Percentiles rank a stretch among this genome's conserved stretches.
phyloP scores from a whole-genome alignment of 208 protist species.

The Acanthamoeba culbertsoni region DNA sequence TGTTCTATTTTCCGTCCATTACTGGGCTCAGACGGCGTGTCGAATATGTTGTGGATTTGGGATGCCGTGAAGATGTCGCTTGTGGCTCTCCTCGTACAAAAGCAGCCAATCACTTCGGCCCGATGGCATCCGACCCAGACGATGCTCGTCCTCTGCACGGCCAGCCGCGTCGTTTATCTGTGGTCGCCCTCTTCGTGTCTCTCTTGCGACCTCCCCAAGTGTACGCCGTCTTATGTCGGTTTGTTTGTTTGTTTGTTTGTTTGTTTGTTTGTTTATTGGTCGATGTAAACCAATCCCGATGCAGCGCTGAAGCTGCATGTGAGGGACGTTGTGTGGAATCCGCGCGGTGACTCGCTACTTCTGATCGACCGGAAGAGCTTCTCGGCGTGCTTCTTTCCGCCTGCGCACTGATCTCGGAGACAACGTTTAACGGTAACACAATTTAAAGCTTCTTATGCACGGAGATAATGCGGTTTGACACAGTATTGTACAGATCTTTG shows the following conservation, averaged over 20 bases:
- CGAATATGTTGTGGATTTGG: slow-evolving; percentile 23
- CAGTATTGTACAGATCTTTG: too few species aligned
- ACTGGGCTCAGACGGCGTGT: neutral
- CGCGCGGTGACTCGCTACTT: neutral
- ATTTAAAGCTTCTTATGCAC: too few species aligned
- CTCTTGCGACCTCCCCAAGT: neutral
- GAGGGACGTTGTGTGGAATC: slow-evolving; percentile 14
- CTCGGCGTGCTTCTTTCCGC: neutral
- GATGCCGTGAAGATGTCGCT: slow-evolving; percentile 11
- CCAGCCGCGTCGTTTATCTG: neutral
- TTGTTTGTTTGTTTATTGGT: neutral
- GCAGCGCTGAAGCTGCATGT: too few species aligned
- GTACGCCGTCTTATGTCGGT: neutral
- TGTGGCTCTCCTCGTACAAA: neutral
- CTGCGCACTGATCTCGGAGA: neutral
- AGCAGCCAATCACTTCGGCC: neutral
- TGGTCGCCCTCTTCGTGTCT: neutral
- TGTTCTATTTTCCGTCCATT: neutral
- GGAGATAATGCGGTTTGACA: too few species aligned
- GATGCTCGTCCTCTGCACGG: neutral
- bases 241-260: neutral
- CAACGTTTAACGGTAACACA: neutral
- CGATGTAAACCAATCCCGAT: neutral
- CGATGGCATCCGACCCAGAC: slow-evolving; percentile 8
- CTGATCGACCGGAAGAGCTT: slow-evolving; percentile 21